Percentiles rank a stretch among this genome's conserved stretches.
Conservation (phyloP, 2,329 filamentous ascomycete genomes). For the Botrytis hyacinthi region DNA sequence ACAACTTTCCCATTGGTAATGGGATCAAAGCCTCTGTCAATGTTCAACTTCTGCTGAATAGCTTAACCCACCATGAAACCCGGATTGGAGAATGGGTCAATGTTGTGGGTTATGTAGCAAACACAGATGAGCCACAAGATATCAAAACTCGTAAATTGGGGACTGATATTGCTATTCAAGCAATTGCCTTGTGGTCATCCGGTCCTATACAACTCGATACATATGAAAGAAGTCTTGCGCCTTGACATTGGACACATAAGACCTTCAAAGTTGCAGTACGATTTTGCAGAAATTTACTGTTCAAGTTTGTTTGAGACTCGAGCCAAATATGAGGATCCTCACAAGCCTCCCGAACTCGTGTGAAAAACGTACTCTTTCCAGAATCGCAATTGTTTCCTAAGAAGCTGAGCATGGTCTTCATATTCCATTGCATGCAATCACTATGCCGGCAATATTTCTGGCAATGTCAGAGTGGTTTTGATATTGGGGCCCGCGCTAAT, state of each 20-base stretch:
- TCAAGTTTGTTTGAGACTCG: neutral
- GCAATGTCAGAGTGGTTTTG: neutral
- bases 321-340: neutral
- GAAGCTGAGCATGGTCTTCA: neutral
- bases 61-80: constrained; percentile 60
- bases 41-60: constrained; percentile 67
- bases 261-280: neutral
- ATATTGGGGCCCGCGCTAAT: neutral
- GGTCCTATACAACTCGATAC: constrained; percentile 67
- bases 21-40: constrained; percentile 60
- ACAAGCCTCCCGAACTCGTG: neutral
- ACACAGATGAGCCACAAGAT: constrained; percentile 18
- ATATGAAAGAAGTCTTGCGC: constrained; percentile 56
- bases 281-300: neutral
- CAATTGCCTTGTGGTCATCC: constrained; percentile 73
- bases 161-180: constrained; percentile 59
- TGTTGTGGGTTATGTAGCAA: constrained; percentile 73
- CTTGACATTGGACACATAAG: neutral
- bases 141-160: constrained; percentile 20
- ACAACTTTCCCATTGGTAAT: constrained; percentile 56
- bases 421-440: neutral
- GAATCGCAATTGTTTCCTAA: neutral
- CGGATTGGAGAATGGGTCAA: constrained; percentile 85
- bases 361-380: neutral
- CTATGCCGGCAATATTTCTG: neutral